These are phyloP conservation scores for Paracamarosporium sp. DNA, from an alignment of 2,329 filamentous ascomycete species.

Conservation along the genomic window DNA sequence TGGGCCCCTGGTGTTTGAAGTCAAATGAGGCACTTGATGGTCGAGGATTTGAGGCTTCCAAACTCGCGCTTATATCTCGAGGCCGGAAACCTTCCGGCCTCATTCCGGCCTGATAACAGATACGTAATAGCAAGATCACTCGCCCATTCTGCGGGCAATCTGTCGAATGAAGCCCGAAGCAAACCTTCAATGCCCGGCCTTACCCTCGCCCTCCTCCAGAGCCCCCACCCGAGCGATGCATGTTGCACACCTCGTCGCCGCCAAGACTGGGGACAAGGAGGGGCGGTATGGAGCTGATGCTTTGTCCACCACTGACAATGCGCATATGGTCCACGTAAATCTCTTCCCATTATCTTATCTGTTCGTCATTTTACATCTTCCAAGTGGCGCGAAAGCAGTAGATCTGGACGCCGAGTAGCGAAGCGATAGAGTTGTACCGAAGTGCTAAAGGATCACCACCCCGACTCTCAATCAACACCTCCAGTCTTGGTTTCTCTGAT, in stretches of 20 bases:
- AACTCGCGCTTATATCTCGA: constrained; percentile 41
- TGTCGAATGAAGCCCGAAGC: constrained; percentile 12
- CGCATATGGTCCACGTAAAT: too few species aligned
- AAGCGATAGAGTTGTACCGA: too few species aligned
- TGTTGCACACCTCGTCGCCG: constrained; percentile 14
- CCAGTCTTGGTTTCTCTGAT: too few species aligned
- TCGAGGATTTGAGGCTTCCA: constrained; percentile 5
- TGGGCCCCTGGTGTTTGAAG: not conserved
- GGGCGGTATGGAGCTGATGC: not conserved
- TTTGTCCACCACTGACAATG: not conserved
- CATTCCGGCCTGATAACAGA: constrained; percentile 46
- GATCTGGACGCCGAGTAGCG: too few species aligned
- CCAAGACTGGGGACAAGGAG: constrained; percentile 24
- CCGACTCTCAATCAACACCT: too few species aligned
- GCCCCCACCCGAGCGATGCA: not conserved
- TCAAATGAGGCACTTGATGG: constrained; percentile 3
- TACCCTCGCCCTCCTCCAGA: not conserved
- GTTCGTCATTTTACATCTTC: too few species aligned
- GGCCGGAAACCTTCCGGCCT: constrained; percentile 45
- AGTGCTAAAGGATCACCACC: too few species aligned
- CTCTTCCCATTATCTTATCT: not conserved
- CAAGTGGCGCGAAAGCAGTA: too few species aligned
- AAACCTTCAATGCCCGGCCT: constrained; percentile 25
- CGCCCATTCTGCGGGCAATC: constrained; percentile 13
- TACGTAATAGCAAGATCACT: constrained; percentile 47